A percentile compares a stretch with the other conserved stretches of the same genome.
Evolutionary conservation across 306 rosid species (phyloP).

Genomic region (Pterocarpus macrocarpus): DNA sequence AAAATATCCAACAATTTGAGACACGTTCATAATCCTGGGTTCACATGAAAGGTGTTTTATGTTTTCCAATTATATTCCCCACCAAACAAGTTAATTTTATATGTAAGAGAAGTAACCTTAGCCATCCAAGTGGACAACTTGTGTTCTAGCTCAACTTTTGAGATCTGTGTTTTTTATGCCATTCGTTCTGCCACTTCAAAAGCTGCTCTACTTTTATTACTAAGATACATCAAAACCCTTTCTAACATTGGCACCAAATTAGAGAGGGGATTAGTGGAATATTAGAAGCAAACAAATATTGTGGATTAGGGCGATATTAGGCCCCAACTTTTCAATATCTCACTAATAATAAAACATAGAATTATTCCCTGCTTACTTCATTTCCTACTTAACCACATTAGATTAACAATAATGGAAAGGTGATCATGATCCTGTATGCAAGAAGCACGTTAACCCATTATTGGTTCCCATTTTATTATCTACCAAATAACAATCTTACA

Average conservation of each 20-base stretch:
- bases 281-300: constrained; percentile 10
- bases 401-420: neutral
- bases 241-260: neutral
- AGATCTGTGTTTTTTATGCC: neutral
- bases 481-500: neutral
- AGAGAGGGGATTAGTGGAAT: neutral
- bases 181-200: neutral
- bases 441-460: neutral
- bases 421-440: neutral
- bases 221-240: neutral
- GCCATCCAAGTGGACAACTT: neutral
- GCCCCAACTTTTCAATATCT: neutral
- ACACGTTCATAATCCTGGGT: no score
- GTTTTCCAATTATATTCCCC: no score
- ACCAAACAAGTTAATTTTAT: neutral
- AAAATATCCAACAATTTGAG: no score
- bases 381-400: neutral
- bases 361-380: neutral
- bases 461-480: constrained; percentile 13
- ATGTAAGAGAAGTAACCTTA: neutral
- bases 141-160: neutral
- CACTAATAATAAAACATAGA: neutral
- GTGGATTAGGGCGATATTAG: constrained; percentile 14
- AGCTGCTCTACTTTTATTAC: constrained; percentile 1
- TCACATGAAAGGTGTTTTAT: no score